These are phyloP conservation scores for Quercus berberidifolia DNA, from an alignment of 306 rosid genomes.

Conservation along the genomic window DNA sequence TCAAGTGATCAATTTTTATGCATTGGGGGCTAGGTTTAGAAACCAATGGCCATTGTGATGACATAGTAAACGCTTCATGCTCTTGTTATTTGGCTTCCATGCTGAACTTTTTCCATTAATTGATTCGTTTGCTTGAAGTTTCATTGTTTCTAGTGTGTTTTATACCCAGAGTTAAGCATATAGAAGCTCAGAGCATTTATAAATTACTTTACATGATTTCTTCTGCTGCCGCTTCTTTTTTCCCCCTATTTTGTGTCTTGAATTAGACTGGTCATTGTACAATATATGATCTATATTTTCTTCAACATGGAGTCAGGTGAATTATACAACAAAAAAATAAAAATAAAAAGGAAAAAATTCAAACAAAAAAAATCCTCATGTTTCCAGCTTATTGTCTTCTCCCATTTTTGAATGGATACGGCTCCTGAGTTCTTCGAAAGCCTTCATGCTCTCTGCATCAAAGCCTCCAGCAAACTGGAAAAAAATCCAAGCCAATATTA, in stretches of 20 bases:
- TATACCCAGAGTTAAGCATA: background rate
- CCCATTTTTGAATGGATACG: constrained; percentile 46
- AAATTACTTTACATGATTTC: background rate
- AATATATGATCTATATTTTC: constrained; percentile 6
- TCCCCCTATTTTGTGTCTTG: background rate
- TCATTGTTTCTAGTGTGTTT: background rate
- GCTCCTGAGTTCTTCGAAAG: constrained; percentile 82
- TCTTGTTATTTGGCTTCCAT: no score
- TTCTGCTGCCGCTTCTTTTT: background rate
- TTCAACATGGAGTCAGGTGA: constrained; percentile 7
- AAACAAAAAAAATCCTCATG: constrained; percentile 18
- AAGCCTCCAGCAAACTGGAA: constrained; percentile 94
- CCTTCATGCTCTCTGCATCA: constrained; percentile 93
- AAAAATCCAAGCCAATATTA: constrained; percentile 19
- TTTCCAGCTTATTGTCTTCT: constrained; percentile 50
- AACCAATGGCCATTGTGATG: no score
- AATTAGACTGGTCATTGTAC: constrained; percentile 17
- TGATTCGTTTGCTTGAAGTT: background rate
- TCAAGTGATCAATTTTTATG: no score
- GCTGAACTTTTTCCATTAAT: background rate
- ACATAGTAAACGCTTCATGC: no score
- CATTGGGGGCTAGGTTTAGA: background rate
- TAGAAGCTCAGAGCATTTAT: background rate
- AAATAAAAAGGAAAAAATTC: background rate
- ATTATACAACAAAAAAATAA: constrained; percentile 34